These are phyloP conservation scores for Naganishia kalamii DNA, from an alignment of 768 basidiomycete species.

Conservation along the genomic window DNA sequence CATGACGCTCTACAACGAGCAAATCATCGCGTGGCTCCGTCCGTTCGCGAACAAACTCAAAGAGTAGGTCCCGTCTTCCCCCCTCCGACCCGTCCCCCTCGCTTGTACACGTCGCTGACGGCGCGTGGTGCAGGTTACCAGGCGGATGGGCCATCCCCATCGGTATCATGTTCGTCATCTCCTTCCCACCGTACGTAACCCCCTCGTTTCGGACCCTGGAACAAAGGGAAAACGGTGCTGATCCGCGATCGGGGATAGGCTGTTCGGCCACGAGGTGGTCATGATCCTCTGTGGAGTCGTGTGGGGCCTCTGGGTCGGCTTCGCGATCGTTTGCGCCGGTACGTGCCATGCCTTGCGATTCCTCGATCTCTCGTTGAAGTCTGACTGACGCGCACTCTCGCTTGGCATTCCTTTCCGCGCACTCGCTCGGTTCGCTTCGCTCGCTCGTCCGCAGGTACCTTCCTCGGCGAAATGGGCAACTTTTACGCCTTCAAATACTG, in stretches of 20 bases:
- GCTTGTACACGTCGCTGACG: background rate
- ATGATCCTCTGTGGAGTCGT: constrained; percentile 44
- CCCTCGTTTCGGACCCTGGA: background rate
- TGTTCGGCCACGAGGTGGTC: constrained; percentile 70
- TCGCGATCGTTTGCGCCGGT: constrained; percentile 42
- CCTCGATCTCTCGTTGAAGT: background rate
- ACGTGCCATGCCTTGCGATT: background rate
- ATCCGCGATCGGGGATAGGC: background rate
- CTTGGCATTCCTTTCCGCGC: background rate
- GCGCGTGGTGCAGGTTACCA: constrained; percentile 36
- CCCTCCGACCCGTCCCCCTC: too few species aligned
- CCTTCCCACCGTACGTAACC: constrained; percentile 68
- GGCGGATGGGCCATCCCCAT: constrained; percentile 73
- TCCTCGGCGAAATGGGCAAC: constrained; percentile 43
- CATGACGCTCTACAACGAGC: constrained; percentile 59
- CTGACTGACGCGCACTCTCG: background rate
- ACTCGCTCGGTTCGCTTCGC: background rate
- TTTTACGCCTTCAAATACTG: constrained; percentile 43
- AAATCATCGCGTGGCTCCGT: constrained; percentile 66
- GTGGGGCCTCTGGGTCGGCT: constrained; percentile 47
- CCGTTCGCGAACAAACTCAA: constrained; percentile 64
- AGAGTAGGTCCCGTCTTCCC: constrained; percentile 32
- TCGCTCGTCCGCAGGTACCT: constrained; percentile 27
- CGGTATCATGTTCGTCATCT: constrained; percentile 71
- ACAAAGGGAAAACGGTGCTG: too few species aligned